A percentile compares a stretch with the other conserved stretches of the same genome.
phyloP scores from a whole-genome alignment of 2,329 filamentous ascomycete species.

The Hypoxylon sp. region DNA sequence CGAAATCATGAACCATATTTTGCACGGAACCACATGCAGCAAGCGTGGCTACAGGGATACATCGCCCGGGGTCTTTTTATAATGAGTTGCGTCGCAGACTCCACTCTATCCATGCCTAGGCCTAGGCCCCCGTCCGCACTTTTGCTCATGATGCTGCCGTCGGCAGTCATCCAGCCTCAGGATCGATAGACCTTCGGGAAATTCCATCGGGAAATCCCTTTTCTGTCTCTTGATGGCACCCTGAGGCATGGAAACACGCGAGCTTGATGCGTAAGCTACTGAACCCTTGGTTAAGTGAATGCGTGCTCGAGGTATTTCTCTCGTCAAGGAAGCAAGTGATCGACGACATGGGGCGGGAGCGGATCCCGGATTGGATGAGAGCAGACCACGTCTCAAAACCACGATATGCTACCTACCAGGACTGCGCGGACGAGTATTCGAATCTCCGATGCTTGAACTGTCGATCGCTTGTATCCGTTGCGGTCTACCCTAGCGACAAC shows the following conservation, averaged over 20 bases:
- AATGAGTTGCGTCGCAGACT: slow-evolving; percentile 23
- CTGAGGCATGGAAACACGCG: slow-evolving; percentile 18
- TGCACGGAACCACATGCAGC: slow-evolving; percentile 5
- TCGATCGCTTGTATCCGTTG: slow-evolving; percentile 23
- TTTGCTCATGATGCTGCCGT: slow-evolving; percentile 16
- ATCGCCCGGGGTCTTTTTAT: slow-evolving; percentile 15
- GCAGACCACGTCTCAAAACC: slow-evolving; percentile 37
- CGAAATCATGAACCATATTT: slow-evolving; percentile 18
- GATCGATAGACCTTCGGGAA: slow-evolving; percentile 25
- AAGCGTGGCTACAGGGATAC: slow-evolving; percentile 22
- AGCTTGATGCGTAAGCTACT: slow-evolving; percentile 6
- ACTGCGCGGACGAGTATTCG: slow-evolving; percentile 11
- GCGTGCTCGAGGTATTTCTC: slow-evolving; percentile 20
- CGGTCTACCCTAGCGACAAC: slow-evolving; percentile 11
- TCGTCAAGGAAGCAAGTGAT: slow-evolving; percentile 27
- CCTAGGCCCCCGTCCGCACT: slow-evolving; percentile 11
- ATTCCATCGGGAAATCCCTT: slow-evolving; percentile 27
- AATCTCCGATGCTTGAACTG: slow-evolving; percentile 24
- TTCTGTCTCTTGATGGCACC: slow-evolving; percentile 24
- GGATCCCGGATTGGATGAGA: slow-evolving; percentile 38
- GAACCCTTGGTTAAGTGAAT: slow-evolving; percentile 11
- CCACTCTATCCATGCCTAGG: slow-evolving; percentile 15
- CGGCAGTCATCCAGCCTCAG: slow-evolving; percentile 23
- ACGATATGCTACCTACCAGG: slow-evolving; percentile 15
- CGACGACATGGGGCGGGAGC: slow-evolving; percentile 32